phyloP scores from a whole-genome alignment of 352 stramenopile genomes.

The Pythium plurisporium region DNA sequence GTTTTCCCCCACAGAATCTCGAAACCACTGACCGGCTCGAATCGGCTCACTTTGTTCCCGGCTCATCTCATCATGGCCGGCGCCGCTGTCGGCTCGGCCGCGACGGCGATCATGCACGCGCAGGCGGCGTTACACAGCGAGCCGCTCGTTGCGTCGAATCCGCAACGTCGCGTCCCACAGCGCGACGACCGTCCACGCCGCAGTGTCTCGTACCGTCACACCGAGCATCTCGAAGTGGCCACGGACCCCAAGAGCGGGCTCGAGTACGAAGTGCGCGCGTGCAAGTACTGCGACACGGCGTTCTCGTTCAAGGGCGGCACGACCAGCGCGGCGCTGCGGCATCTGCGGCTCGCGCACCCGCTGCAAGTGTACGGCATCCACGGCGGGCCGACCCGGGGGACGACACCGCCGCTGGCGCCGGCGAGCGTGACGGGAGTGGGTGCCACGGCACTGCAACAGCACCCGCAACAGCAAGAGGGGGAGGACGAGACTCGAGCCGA shows the following conservation, averaged over 20 bases:
- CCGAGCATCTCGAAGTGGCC: slow-evolving; percentile 21
- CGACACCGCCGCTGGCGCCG: too few species aligned
- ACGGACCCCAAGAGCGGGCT: slow-evolving; percentile 26
- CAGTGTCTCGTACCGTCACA: slow-evolving; percentile 41
- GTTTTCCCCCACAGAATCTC: too few species aligned
- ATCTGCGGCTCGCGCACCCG: slow-evolving; percentile 39
- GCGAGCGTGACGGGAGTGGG: too few species aligned
- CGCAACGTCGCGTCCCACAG: slow-evolving; percentile 2
- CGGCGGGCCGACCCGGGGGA: too few species aligned
- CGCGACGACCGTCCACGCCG: slow-evolving; percentile 30
- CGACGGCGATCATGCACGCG: not conserved
- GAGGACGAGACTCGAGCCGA: too few species aligned
- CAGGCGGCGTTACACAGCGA: too few species aligned
- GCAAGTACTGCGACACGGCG: slow-evolving; percentile 36
- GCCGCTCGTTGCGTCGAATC: too few species aligned
- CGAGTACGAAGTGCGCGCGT: slow-evolving; percentile 35
- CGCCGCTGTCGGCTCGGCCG: not conserved
- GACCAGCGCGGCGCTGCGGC: slow-evolving; percentile 44
- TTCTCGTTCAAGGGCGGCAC: slow-evolving; percentile 57
- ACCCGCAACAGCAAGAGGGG: not conserved
- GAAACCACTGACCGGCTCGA: not conserved
- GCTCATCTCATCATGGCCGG: not conserved
- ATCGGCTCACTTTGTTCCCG: not conserved
- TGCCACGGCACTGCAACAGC: too few species aligned
- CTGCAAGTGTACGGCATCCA: slow-evolving; percentile 15